phyloP scores from a whole-genome alignment of 2,329 filamentous ascomycete species.

The Chaetomium olivaceum region DNA sequence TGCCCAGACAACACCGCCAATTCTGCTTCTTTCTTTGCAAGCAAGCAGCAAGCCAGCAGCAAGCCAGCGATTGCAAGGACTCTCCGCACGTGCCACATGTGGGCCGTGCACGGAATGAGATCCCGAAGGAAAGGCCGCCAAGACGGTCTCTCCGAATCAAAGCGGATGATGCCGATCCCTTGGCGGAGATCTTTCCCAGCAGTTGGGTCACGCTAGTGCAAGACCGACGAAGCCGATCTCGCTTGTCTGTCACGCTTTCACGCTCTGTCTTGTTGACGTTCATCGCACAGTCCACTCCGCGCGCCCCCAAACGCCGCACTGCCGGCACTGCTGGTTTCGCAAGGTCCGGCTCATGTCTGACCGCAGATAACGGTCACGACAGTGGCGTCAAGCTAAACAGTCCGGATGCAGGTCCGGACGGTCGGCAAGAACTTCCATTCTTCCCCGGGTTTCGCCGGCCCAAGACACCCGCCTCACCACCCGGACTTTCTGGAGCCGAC shows the following conservation, averaged over 20 bases:
- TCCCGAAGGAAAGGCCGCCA: conserved; percentile 22
- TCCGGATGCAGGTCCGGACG: neutral
- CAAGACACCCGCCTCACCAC: neutral
- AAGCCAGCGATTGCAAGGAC: neutral
- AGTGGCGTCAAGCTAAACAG: neutral
- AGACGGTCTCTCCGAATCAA: conserved; percentile 28
- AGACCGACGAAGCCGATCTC: conserved; percentile 5
- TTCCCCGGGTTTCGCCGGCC: neutral
- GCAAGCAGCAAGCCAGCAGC: neutral
- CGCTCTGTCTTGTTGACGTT: neutral
- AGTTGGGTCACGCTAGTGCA: conserved; percentile 14
- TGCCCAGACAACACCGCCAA: neutral
- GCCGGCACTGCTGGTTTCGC: neutral
- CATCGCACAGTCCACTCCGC: neutral
- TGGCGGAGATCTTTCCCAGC: conserved; percentile 18
- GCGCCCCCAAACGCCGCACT: neutral
- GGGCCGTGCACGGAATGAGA: conserved; percentile 12
- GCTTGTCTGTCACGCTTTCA: neutral
- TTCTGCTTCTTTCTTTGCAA: neutral
- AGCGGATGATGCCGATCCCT: conserved; percentile 17
- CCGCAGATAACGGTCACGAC: neutral
- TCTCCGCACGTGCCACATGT: conserved; percentile 3
- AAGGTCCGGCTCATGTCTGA: neutral
- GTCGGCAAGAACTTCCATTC: neutral
- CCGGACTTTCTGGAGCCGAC: neutral